Evolutionary conservation across 495 filamentous ascomycete species (phyloP).

Genomic region (Neurospora discreta): DNA sequence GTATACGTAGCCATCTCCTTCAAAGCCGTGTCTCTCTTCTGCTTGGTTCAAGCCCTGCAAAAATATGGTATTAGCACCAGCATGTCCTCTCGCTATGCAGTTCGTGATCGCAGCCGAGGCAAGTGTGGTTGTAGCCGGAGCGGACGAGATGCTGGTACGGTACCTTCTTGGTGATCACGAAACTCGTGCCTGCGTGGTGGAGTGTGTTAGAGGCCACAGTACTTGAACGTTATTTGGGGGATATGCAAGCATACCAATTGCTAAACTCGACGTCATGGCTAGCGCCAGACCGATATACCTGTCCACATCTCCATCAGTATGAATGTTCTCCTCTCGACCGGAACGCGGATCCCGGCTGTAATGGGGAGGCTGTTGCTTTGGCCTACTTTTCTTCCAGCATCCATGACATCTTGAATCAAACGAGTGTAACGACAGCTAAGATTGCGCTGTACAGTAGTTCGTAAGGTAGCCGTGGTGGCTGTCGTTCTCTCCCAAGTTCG

Average conservation of each 20-base stretch:
- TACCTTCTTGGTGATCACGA: constrained; percentile 91
- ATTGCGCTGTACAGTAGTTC: constrained; percentile 1
- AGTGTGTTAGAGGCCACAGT: constrained; percentile 14
- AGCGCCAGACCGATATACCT: constrained; percentile 86
- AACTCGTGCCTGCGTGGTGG: constrained; percentile 59
- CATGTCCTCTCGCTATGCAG: neutral
- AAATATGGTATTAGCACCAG: constrained; percentile 12
- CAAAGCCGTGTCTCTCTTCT: constrained; percentile 83
- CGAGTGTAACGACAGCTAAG: constrained; percentile 24
- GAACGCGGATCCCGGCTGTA: neutral
- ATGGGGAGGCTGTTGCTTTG: neutral
- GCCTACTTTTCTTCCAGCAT: constrained; percentile 82
- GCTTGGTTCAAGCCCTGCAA: constrained; percentile 77
- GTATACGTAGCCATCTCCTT: constrained; percentile 93
- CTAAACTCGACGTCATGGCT: constrained; percentile 85
- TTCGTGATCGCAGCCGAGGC: neutral
- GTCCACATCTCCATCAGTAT: constrained; percentile 28
- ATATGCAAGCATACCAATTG: constrained; percentile 58
- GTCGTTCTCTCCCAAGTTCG: constrained; percentile 8
- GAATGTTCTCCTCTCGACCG: constrained; percentile 8
- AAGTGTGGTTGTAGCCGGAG: neutral
- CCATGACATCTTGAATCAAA: constrained; percentile 27
- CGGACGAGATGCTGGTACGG: constrained; percentile 1
- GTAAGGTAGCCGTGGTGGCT: neutral
- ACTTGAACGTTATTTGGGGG: neutral